Evolutionary conservation across 169 alveolate species (phyloP).

Genomic region (Neospora caninum): DNA sequence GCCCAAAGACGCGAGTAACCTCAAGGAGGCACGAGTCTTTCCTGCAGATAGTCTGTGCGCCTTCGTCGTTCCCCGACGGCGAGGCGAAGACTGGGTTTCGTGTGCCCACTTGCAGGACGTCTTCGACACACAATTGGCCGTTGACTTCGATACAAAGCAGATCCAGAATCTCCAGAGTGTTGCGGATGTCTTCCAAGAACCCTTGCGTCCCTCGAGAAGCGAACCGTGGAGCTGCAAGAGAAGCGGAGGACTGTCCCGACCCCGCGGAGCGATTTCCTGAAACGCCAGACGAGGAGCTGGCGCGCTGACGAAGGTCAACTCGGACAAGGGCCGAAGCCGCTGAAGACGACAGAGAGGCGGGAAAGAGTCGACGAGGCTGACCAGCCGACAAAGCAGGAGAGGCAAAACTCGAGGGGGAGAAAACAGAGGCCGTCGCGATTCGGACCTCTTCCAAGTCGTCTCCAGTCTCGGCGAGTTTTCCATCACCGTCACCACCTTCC

Average conservation of each 20-base stretch:
- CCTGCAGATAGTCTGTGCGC: constrained; percentile 34
- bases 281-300: neutral
- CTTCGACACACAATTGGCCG: constrained; percentile 44
- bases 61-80: constrained; percentile 47
- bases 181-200: constrained; percentile 48
- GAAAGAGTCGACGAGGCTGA: neutral
- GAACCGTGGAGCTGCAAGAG: no score
- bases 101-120: constrained; percentile 41
- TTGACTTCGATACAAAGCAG: constrained; percentile 54
- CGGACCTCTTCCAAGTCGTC: no score
- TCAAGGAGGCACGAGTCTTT: constrained; percentile 55
- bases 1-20: constrained; percentile 51
- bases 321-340: neutral
- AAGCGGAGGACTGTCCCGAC: no score
- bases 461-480: no score
- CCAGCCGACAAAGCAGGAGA: no score
- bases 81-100: constrained; percentile 27
- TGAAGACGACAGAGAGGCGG: constrained; percentile 2
- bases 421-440: no score
- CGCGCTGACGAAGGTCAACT: neutral
- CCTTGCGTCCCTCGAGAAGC: constrained; percentile 4
- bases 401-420: no score
- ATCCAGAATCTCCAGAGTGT: constrained; percentile 38
- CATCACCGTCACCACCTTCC: no score
- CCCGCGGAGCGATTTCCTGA: neutral